phyloP scores from a whole-genome alignment of 1,284 basidiomycete genomes.

The Kalmanozyma brasiliensis region DNA sequence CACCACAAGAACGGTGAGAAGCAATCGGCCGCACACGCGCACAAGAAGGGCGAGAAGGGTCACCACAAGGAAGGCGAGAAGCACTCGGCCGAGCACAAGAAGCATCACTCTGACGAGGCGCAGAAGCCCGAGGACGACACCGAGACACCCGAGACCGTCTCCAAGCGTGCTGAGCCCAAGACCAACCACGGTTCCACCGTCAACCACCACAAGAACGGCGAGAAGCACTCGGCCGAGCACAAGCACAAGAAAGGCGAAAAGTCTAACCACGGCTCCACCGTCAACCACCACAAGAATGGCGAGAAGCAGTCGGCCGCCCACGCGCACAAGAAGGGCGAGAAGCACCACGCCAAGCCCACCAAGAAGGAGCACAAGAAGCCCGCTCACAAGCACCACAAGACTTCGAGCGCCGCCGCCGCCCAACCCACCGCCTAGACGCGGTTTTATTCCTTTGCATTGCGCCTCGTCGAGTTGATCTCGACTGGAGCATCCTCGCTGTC shows the following conservation, averaged over 20 bases:
- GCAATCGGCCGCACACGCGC: constrained; percentile 9
- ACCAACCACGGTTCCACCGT: constrained; percentile 3
- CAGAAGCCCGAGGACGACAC: no score
- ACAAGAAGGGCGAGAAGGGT: no score
- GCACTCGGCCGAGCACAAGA: constrained; percentile 4
- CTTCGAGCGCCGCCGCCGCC: constrained; percentile 7
- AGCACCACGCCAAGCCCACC: constrained; percentile 1
- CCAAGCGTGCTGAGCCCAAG: neutral
- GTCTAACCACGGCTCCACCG: constrained; percentile 1
- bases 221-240: constrained; percentile 8
- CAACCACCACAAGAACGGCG: constrained; percentile 23
- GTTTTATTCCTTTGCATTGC: neutral
- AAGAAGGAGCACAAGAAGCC: constrained; percentile 30
- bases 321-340: constrained; percentile 3
- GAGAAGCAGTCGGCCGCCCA: constrained; percentile 10
- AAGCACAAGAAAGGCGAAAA: constrained; percentile 1
- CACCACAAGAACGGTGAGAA: constrained; percentile 13
- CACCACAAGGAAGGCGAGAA: constrained; percentile 18
- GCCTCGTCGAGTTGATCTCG: constrained; percentile 2
- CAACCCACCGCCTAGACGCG: neutral
- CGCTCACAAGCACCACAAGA: constrained; percentile 29
- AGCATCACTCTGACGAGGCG: constrained; percentile 1
- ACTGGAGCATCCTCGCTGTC: neutral
- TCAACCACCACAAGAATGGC: constrained; percentile 18
- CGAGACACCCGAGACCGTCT: neutral